These are phyloP conservation scores for Sphagnum magellanicum DNA, from an alignment of 228 moss, liverwort and hornwort genomes.

Conservation along the genomic window DNA sequence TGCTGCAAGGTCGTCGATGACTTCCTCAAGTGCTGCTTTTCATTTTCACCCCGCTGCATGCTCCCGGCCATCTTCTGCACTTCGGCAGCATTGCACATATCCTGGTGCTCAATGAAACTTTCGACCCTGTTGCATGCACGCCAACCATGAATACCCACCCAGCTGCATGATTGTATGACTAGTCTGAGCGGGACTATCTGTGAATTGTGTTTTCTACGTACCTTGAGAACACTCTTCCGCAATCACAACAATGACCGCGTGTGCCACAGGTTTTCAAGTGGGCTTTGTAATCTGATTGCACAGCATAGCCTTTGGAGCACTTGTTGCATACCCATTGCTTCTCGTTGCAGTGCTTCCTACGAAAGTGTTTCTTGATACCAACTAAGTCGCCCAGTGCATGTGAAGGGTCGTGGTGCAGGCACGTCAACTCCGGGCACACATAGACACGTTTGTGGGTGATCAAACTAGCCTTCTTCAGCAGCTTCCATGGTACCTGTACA, in stretches of 20 bases:
- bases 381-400: slow-evolving; percentile 77
- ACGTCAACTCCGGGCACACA: slow-evolving; percentile 68
- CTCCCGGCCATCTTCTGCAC: too few species aligned
- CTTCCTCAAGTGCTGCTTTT: too few species aligned
- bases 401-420: slow-evolving; percentile 66
- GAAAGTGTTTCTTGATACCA: slow-evolving; percentile 71
- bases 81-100: slow-evolving; percentile 33
- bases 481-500: slow-evolving; percentile 72
- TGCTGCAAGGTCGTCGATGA: too few species aligned
- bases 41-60: too few species aligned
- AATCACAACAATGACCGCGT: slow-evolving; percentile 75
- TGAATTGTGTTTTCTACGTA: not conserved
- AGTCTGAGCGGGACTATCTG: too few species aligned
- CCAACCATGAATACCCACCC: not conserved
- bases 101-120: slow-evolving; percentile 81
- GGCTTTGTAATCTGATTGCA: slow-evolving; percentile 77
- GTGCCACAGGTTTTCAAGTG: slow-evolving; percentile 77
- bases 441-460: slow-evolving; percentile 64
- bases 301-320: slow-evolving; percentile 70
- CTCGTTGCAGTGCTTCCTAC: slow-evolving; percentile 67
- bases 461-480: slow-evolving; percentile 44
- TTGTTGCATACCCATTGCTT: slow-evolving; percentile 78
- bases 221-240: slow-evolving; percentile 73
- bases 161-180: too few species aligned
- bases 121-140: slow-evolving; percentile 37